phyloP scores from a whole-genome alignment of 2,329 filamentous ascomycete species.

The Arachnomyces sp. region DNA sequence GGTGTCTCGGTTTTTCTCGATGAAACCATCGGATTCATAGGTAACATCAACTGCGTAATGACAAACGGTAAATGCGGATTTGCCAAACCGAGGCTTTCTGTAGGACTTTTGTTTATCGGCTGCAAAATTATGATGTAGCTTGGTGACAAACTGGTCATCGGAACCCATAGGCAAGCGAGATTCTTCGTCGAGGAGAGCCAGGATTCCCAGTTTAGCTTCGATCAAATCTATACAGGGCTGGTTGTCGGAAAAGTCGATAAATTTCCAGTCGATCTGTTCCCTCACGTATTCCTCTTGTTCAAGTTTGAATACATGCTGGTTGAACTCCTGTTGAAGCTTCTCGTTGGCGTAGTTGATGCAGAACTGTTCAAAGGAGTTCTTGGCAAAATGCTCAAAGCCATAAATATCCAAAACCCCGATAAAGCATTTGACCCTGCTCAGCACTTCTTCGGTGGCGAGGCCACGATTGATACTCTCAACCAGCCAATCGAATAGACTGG shows the following conservation, averaged over 20 bases:
- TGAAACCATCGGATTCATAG: slow-evolving; percentile 97
- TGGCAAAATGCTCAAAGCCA: slow-evolving; percentile 97
- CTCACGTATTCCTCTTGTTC: slow-evolving; percentile 96
- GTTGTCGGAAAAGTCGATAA: slow-evolving; percentile 98
- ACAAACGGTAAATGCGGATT: slow-evolving; percentile 94
- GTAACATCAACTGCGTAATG: slow-evolving; percentile 98
- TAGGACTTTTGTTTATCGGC: slow-evolving; percentile 91
- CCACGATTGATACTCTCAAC: slow-evolving; percentile 94
- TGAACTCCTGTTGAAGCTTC: slow-evolving; percentile 98
- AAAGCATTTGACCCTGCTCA: slow-evolving; percentile 76
- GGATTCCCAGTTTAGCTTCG: slow-evolving; percentile 88
- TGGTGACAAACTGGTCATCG: slow-evolving; percentile 93
- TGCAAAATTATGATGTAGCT: slow-evolving; percentile 89
- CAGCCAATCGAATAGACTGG: slow-evolving; percentile 95
- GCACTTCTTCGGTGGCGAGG: slow-evolving; percentile 78
- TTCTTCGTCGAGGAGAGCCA: slow-evolving; percentile 91
- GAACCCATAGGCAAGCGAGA: slow-evolving; percentile 94
- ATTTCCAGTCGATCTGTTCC: slow-evolving; percentile 98
- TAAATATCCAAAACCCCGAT: slow-evolving; percentile 99
- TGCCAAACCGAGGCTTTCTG: slow-evolving; percentile 97
- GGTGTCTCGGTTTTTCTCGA: slow-evolving; percentile 98
- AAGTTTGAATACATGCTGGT: slow-evolving; percentile 97
- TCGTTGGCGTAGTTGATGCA: slow-evolving; percentile 99
- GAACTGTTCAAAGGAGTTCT: slow-evolving; percentile 99
- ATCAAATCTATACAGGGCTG: slow-evolving; percentile 98